Percentiles rank a stretch among this genome's conserved stretches.
These are phyloP conservation scores for Mycena vitilis DNA, from an alignment of 768 basidiomycete genomes.

Conservation along the genomic window DNA sequence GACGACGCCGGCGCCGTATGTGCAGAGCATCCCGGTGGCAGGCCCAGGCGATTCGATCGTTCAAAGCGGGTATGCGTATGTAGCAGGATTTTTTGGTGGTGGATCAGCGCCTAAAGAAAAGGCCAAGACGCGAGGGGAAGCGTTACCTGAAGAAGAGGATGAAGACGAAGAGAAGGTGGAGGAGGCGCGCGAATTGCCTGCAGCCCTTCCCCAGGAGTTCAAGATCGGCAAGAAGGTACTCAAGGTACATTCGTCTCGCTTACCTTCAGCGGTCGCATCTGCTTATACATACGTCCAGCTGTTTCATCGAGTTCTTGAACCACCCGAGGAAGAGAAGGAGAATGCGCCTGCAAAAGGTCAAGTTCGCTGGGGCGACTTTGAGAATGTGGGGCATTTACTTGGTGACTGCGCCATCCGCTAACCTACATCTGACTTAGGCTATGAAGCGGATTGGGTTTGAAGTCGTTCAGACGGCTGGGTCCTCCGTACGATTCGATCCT, in stretches of 20 bases:
- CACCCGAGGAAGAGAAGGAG: slow-evolving; percentile 20
- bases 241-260: slow-evolving; percentile 22
- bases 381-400: slow-evolving; percentile 16
- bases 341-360: slow-evolving; percentile 33
- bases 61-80: slow-evolving; percentile 27
- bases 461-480: slow-evolving; percentile 35
- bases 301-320: slow-evolving; percentile 35
- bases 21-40: slow-evolving; percentile 25
- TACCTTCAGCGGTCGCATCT: neutral
- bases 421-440: slow-evolving; percentile 13
- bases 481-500: slow-evolving; percentile 38
- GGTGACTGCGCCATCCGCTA: neutral
- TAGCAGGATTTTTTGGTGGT: neutral
- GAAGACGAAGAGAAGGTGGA: neutral
- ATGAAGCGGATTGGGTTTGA: slow-evolving; percentile 38
- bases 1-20: slow-evolving; percentile 17
- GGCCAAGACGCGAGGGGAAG: slow-evolving; percentile 30
- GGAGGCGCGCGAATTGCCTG: slow-evolving; percentile 16
- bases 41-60: slow-evolving; percentile 23
- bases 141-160: slow-evolving; percentile 1
- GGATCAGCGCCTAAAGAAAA: slow-evolving; percentile 24
- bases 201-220: slow-evolving; percentile 29
- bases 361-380: slow-evolving; percentile 39
- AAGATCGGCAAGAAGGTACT: slow-evolving; percentile 36
- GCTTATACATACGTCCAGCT: slow-evolving; percentile 9